Evolutionary conservation across 768 basidiomycete species (phyloP).

Genomic region (Ephemerocybe angulata): DNA sequence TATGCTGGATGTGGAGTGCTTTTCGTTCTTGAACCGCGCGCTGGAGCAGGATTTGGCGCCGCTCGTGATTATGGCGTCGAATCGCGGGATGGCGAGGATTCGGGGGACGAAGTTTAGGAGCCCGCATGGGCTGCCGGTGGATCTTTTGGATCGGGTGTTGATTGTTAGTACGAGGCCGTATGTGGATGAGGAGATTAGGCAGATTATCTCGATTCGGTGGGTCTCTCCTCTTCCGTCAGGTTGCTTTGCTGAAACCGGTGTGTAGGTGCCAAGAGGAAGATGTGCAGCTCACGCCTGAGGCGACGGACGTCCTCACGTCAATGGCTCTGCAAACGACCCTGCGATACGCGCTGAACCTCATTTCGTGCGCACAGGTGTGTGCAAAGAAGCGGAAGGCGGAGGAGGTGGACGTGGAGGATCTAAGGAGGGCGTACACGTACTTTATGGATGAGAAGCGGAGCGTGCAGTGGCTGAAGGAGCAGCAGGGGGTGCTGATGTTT

Average conservation of each 20-base stretch:
- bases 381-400: conserved; percentile 80
- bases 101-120: conserved; percentile 92
- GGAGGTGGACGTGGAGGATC: conserved; percentile 80
- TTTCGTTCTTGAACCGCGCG: conserved; percentile 96
- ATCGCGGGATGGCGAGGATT: conserved; percentile 91
- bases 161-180: conserved; percentile 95
- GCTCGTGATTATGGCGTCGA: conserved; percentile 97
- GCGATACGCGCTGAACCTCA: conserved; percentile 91
- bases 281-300: conserved; percentile 72
- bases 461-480: conserved; percentile 87
- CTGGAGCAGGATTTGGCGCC: conserved; percentile 92
- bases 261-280: conserved; percentile 91
- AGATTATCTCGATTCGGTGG: conserved; percentile 91
- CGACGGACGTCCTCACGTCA: conserved; percentile 73
- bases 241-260: background rate
- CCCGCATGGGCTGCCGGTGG: conserved; percentile 93
- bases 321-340: conserved; percentile 90
- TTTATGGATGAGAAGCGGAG: conserved; percentile 94
- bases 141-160: conserved; percentile 90
- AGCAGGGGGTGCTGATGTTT: conserved; percentile 69
- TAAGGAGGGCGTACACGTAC: conserved; percentile 78
- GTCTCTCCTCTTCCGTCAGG: conserved; percentile 12
- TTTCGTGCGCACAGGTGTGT: conserved; percentile 86
- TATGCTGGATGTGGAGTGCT: conserved; percentile 99
- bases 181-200: conserved; percentile 72